Conservation (phyloP, 2,329 filamentous ascomycete genomes). For the Venturia effusa region DNA sequence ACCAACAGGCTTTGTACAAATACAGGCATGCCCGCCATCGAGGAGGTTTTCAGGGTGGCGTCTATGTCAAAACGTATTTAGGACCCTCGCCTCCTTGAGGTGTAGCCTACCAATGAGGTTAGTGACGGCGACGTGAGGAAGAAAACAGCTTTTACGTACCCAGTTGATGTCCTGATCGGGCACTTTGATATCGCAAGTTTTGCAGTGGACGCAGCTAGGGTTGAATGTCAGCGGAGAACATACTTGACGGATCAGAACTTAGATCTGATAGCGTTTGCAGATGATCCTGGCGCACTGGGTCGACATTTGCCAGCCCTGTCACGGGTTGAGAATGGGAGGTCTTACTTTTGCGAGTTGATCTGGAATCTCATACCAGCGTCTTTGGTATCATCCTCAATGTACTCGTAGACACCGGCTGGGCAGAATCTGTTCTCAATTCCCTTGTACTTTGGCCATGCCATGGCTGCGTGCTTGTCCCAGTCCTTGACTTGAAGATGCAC, state of each 20-base stretch:
- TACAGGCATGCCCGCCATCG: neutral
- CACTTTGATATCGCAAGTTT: conserved; percentile 98
- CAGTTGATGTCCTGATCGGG: conserved; percentile 94
- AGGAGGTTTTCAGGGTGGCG: neutral
- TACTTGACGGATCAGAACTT: neutral
- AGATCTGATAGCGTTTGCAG: neutral
- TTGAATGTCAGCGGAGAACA: conserved; percentile 18
- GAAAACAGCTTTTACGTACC: conserved; percentile 13
- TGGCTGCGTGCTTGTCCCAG: conserved; percentile 80
- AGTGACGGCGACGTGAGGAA: neutral
- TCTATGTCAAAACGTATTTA: conserved; percentile 50
- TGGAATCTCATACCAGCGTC: conserved; percentile 86
- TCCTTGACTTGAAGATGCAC: conserved; percentile 92
- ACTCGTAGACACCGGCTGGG: conserved; percentile 95
- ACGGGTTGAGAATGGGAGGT: conserved; percentile 18
- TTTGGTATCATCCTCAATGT: conserved; percentile 84
- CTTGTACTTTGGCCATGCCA: conserved; percentile 78
- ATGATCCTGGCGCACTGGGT: neutral
- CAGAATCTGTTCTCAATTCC: conserved; percentile 95
- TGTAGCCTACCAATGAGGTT: conserved; percentile 51
- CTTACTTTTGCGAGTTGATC: conserved; percentile 95
- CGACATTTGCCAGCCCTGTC: neutral
- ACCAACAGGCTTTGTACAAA: neutral
- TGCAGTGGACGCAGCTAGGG: conserved; percentile 90
- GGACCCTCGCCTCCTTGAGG: conserved; percentile 79